phyloP scores from a whole-genome alignment of 78 protist species.

The Bigelowiella natans region DNA sequence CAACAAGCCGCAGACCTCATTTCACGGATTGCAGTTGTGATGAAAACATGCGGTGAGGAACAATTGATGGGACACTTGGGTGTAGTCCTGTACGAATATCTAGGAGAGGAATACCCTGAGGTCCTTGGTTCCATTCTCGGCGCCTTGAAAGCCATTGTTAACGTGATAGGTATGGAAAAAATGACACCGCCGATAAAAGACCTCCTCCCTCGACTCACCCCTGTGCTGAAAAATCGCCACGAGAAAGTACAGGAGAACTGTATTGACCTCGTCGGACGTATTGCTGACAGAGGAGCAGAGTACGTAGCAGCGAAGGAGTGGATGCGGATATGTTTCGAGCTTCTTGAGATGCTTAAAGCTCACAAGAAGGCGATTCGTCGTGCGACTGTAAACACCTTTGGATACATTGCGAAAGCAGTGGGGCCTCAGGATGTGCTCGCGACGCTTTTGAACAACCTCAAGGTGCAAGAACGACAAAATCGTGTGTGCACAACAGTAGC shows the following conservation, averaged over 20 bases:
- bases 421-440: constrained; percentile 96
- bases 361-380: constrained; percentile 85
- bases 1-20: constrained; percentile 92
- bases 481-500: constrained; percentile 99
- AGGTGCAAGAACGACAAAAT: constrained; percentile 91
- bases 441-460: constrained; percentile 90
- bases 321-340: constrained; percentile 93
- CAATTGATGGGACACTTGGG: constrained; percentile 72
- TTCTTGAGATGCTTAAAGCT: constrained; percentile 92
- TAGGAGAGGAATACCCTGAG: constrained; percentile 98
- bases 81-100: constrained; percentile 76
- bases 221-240: constrained; percentile 89
- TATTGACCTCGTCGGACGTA: constrained; percentile 90
- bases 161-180: constrained; percentile 80
- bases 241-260: constrained; percentile 84
- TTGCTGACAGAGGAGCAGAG: constrained; percentile 68
- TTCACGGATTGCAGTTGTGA: constrained; percentile 77
- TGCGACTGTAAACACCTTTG: constrained; percentile 92
- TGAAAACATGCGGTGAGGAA: constrained; percentile 79
- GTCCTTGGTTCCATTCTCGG: constrained; percentile 53
- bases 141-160: constrained; percentile 71
- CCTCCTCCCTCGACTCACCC: constrained; percentile 83
- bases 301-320: constrained; percentile 84
- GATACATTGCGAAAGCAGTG: constrained; percentile 89
- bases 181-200: constrained; percentile 93